A percentile compares a stretch with the other conserved stretches of the same genome.
phyloP scores from a whole-genome alignment of 176 grass and related monocot species.

The Sorghum bicolor region DNA sequence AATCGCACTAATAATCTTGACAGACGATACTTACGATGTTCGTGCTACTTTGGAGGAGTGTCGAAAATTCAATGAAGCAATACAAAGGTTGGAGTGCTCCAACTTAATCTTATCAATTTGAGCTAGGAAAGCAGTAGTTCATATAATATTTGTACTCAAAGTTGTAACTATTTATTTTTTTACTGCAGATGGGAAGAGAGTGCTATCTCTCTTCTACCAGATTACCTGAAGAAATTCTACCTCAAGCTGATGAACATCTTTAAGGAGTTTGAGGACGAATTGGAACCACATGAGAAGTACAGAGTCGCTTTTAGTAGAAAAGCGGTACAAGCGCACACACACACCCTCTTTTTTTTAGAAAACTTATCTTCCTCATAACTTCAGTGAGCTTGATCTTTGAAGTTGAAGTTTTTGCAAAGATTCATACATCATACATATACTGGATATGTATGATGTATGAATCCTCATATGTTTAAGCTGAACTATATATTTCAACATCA shows the following conservation, averaged over 20 bases:
- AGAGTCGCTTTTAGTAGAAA: not conserved
- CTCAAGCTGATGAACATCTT: conserved; percentile 17
- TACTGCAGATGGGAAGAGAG: conserved; percentile 38
- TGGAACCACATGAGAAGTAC: conserved; percentile 21
- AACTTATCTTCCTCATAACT: not conserved
- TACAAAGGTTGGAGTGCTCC: conserved; percentile 36
- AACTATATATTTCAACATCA: not conserved
- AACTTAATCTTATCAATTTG: not conserved
- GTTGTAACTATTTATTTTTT: not conserved
- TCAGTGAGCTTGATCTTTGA: not conserved
- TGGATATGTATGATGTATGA: not conserved
- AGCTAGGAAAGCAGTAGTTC: not conserved
- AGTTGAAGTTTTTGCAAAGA: not conserved
- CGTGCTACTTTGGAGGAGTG: conserved; percentile 42
- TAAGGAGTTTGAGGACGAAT: conserved; percentile 25
- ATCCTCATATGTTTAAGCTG: not conserved
- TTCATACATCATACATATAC: too few species aligned
- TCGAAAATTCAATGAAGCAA: conserved; percentile 29
- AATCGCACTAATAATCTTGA: conserved; percentile 28
- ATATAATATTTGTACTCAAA: not conserved
- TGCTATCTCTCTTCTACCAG: not conserved
- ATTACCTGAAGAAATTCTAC: conserved; percentile 29
- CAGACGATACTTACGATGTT: conserved; percentile 42
- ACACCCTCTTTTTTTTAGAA: not conserved
- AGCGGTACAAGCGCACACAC: not conserved